These are phyloP conservation scores for Hibiscus trionum DNA, from an alignment of 345 rosid species.

Conservation along the genomic window DNA sequence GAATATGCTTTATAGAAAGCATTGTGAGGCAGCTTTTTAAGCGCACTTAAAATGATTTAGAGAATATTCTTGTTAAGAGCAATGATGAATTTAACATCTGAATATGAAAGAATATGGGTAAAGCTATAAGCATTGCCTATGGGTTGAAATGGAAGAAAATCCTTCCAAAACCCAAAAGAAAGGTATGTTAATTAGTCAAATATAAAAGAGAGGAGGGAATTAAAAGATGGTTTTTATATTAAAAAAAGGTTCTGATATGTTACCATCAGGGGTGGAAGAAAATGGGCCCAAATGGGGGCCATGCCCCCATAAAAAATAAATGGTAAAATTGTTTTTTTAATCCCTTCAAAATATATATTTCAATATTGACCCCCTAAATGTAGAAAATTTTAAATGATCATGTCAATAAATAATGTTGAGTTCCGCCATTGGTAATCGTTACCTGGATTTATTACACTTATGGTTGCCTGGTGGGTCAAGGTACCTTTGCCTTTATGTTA, in stretches of 20 bases:
- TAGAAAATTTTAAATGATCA: no score
- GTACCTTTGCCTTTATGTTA: constrained; percentile 1
- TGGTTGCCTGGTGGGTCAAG: neutral
- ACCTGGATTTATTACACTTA: neutral
- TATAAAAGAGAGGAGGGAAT: constrained; percentile 1
- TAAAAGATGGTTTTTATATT: constrained; percentile 6
- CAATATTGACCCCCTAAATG: no score
- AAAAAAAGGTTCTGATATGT: neutral
- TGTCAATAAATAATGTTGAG: no score
- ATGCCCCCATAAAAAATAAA: no score
- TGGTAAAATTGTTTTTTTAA: no score
- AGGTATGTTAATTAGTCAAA: neutral
- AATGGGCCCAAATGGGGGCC: no score
- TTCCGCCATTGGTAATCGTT: no score
- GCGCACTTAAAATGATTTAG: neutral
- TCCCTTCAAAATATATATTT: no score
- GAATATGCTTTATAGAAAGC: neutral
- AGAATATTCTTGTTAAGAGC: neutral
- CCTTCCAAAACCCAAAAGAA: neutral
- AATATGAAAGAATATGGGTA: constrained; percentile 3
- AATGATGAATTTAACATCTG: neutral
- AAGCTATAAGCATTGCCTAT: neutral
- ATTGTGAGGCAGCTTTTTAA: neutral
- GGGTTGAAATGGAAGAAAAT: constrained; percentile 1
- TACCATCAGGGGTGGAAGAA: no score